phyloP scores from a whole-genome alignment of 164 flowering plant genomes.

The Aristolochia contorta region DNA sequence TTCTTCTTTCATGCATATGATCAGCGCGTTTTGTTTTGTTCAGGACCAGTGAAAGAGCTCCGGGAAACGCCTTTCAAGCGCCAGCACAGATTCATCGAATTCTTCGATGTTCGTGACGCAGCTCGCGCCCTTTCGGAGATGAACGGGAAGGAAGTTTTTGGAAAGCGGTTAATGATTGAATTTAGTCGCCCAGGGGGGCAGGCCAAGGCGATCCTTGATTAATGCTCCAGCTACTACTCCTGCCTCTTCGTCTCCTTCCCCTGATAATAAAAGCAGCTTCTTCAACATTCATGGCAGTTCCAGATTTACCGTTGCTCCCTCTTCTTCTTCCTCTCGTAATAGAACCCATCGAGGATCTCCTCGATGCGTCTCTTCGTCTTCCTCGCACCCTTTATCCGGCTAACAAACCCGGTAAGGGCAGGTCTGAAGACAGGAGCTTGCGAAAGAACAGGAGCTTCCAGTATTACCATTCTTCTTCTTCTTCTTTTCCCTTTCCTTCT shows the following conservation, averaged over 20 bases:
- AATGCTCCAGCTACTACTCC: not conserved
- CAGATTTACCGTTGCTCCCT: too few relatives aligned
- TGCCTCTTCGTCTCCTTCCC: not conserved
- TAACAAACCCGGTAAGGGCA: not conserved
- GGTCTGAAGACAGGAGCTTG: not conserved
- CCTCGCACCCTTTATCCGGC: not conserved
- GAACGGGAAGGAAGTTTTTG: slow-evolving; percentile 66
- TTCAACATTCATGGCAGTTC: not conserved
- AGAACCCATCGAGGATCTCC: too few relatives aligned
- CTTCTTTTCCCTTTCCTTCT: too few relatives aligned
- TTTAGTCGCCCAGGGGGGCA: slow-evolving; percentile 78
- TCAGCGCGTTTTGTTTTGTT: slow-evolving; percentile 1
- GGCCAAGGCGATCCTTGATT: slow-evolving; percentile 20
- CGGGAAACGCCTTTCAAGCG: slow-evolving; percentile 72
- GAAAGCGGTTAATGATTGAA: slow-evolving; percentile 46
- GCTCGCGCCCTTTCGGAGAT: slow-evolving; percentile 51
- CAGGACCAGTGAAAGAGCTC: slow-evolving; percentile 72
- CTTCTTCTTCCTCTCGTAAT: too few relatives aligned
- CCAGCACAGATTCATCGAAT: slow-evolving; percentile 72
- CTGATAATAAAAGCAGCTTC: not conserved
- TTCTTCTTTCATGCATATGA: not conserved
- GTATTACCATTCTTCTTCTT: too few relatives aligned
- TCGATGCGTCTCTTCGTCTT: not conserved
- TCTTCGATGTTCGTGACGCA: slow-evolving; percentile 66
- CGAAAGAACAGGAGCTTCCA: not conserved